These are phyloP conservation scores for Xylaria sp. DNA, from an alignment of 2,329 filamentous ascomycete species.

Conservation along the genomic window DNA sequence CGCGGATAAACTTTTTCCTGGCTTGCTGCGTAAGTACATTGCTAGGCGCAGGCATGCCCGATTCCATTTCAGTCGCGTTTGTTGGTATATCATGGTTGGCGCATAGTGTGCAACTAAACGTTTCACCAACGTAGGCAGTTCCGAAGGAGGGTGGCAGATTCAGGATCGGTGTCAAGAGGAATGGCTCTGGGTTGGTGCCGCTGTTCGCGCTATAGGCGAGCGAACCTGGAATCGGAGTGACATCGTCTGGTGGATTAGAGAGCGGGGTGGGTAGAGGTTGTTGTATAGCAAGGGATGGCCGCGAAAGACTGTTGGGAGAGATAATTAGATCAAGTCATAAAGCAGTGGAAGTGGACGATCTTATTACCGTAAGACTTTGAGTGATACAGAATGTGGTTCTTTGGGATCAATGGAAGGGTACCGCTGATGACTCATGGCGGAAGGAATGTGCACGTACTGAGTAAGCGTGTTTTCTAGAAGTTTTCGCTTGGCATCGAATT, in stretches of 20 bases:
- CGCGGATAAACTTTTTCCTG: slow-evolving; percentile 68
- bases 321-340: slow-evolving; percentile 14
- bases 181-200: slow-evolving; percentile 63
- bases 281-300: slow-evolving; percentile 79
- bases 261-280: slow-evolving; percentile 67
- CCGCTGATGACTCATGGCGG: slow-evolving; percentile 67
- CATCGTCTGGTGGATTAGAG: slow-evolving; percentile 54
- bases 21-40: slow-evolving; percentile 37
- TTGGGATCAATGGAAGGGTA: slow-evolving; percentile 71
- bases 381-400: slow-evolving; percentile 81
- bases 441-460: slow-evolving; percentile 22
- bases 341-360: slow-evolving; percentile 10
- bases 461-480: slow-evolving; percentile 11
- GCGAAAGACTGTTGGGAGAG: slow-evolving; percentile 73
- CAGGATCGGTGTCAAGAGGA: slow-evolving; percentile 72
- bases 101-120: slow-evolving; percentile 92
- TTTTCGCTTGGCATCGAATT: slow-evolving; percentile 9
- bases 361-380: slow-evolving; percentile 77
- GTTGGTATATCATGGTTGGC: slow-evolving; percentile 82
- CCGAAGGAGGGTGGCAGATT: slow-evolving; percentile 92
- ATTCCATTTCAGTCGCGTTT: slow-evolving; percentile 15
- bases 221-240: slow-evolving; percentile 68
- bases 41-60: slow-evolving; percentile 24
- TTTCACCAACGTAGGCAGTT: slow-evolving; percentile 94
- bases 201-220: slow-evolving; percentile 71